These are phyloP conservation scores for Micromonas commoda DNA, from an alignment of 139 green algal species.

Conservation along the genomic window DNA sequence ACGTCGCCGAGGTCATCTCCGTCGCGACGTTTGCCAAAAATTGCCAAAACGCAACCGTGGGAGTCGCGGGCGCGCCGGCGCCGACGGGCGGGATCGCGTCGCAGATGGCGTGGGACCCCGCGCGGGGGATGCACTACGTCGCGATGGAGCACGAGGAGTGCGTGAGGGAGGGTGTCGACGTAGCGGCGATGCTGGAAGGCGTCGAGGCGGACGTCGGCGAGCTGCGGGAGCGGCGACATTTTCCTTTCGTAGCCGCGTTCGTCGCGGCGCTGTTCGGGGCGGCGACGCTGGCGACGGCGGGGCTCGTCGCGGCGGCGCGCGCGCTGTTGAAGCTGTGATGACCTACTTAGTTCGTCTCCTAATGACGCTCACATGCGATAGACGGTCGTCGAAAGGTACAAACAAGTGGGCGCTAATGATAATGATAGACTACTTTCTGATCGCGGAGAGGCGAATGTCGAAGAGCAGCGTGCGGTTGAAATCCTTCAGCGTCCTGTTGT, in stretches of 20 bases:
- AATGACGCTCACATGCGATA: too few relatives aligned
- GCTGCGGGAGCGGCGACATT: background rate
- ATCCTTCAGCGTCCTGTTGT: conserved; percentile 60
- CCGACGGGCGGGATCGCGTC: background rate
- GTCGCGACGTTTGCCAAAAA: background rate
- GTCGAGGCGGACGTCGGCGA: background rate
- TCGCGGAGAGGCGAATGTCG: conserved; percentile 41
- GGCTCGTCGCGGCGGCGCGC: too few relatives aligned
- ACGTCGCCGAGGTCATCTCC: conserved; percentile 6
- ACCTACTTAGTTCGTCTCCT: too few relatives aligned
- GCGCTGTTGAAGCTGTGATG: too few relatives aligned
- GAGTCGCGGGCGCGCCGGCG: background rate
- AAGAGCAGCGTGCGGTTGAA: conserved; percentile 76
- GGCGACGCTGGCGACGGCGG: too few relatives aligned
- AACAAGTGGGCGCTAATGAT: too few relatives aligned
- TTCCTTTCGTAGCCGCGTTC: background rate
- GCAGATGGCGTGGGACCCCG: conserved; percentile 3
- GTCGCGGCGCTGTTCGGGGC: background rate
- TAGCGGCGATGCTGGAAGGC: background rate
- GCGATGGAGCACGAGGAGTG: background rate
- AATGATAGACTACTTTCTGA: conserved; percentile 6
- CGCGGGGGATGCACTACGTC: conserved; percentile 1
- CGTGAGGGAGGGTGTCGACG: background rate
- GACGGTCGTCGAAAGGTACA: too few relatives aligned
- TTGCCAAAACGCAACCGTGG: background rate